Conservation (phyloP, 768 basidiomycete genomes). For the Calocybe indica region DNA sequence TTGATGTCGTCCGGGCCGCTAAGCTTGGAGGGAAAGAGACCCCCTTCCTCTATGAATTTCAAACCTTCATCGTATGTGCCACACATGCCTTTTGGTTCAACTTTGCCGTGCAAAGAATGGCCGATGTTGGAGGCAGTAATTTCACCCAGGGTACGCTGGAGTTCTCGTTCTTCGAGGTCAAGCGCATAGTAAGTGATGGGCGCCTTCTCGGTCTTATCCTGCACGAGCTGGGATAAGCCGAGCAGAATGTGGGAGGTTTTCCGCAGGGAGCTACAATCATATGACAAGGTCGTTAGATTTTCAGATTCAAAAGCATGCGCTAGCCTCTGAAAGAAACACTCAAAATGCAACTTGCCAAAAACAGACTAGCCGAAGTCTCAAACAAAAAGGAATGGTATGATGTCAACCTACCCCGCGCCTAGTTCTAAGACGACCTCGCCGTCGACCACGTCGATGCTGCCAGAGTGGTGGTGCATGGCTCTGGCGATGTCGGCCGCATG, state of each 20-base stretch:
- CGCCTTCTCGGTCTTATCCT: conserved; percentile 24
- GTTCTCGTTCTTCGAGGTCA: conserved; percentile 84
- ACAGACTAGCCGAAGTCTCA: too few relatives aligned
- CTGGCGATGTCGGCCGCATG: conserved; percentile 71
- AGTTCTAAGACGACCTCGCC: conserved; percentile 77
- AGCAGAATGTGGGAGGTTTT: conserved; percentile 84
- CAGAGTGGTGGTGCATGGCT: conserved; percentile 48
- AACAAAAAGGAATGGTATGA: not conserved
- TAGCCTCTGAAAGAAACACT: too few relatives aligned
- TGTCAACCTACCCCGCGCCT: conserved; percentile 78
- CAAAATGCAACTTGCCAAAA: too few relatives aligned
- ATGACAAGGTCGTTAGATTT: conserved; percentile 1
- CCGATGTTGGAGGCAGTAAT: conserved; percentile 65
- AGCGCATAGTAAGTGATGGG: conserved; percentile 87
- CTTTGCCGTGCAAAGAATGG: conserved; percentile 55
- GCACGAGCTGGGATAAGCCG: conserved; percentile 56
- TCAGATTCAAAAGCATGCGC: not conserved
- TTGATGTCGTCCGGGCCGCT: conserved; percentile 6
- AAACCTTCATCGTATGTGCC: conserved; percentile 91
- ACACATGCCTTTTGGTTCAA: conserved; percentile 78
- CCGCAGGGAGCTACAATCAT: conserved; percentile 58
- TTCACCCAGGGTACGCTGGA: conserved; percentile 69
- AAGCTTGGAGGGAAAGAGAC: conserved; percentile 28
- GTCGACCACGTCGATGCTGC: conserved; percentile 20
- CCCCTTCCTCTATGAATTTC: conserved; percentile 67